Evolutionary conservation across 306 rosid species (phyloP).

Genomic region (Vigna nakashimae): DNA sequence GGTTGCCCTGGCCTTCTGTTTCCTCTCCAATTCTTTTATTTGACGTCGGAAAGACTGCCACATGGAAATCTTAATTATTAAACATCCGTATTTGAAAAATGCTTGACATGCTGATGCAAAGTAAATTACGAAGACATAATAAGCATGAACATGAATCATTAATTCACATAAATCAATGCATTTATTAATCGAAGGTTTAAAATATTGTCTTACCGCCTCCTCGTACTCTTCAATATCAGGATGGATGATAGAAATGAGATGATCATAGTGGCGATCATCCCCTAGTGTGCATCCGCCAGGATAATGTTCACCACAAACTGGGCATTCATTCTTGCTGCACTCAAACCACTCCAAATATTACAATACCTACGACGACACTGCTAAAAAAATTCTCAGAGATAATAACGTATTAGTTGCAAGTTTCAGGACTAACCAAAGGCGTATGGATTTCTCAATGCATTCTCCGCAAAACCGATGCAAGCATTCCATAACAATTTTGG

Average conservation of each 20-base stretch:
- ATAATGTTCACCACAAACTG: conserved; percentile 89
- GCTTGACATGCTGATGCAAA: no score
- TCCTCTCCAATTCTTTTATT: conserved; percentile 71
- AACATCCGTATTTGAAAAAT: no score
- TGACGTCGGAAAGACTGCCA: conserved; percentile 70
- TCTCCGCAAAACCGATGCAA: conserved; percentile 90
- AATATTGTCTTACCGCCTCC: conserved; percentile 56
- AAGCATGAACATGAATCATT: background rate
- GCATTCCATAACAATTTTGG: conserved; percentile 89
- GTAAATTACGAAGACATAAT: no score
- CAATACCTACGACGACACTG: background rate
- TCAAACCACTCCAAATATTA: conserved; percentile 5
- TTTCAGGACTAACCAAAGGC: conserved; percentile 64
- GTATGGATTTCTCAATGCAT: conserved; percentile 94
- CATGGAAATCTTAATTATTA: conserved; percentile 40
- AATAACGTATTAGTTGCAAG: background rate
- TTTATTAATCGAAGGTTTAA: background rate
- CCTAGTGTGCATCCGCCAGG: conserved; percentile 87
- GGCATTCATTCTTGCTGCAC: conserved; percentile 85
- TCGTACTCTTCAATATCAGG: conserved; percentile 75
- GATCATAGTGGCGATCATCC: conserved; percentile 81
- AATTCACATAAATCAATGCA: background rate
- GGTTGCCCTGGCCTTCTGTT: conserved; percentile 61
- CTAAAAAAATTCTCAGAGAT: background rate
- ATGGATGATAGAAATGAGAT: conserved; percentile 71